phyloP scores from a whole-genome alignment of 2,329 filamentous ascomycete genomes.

The Fusarium scirpi region DNA sequence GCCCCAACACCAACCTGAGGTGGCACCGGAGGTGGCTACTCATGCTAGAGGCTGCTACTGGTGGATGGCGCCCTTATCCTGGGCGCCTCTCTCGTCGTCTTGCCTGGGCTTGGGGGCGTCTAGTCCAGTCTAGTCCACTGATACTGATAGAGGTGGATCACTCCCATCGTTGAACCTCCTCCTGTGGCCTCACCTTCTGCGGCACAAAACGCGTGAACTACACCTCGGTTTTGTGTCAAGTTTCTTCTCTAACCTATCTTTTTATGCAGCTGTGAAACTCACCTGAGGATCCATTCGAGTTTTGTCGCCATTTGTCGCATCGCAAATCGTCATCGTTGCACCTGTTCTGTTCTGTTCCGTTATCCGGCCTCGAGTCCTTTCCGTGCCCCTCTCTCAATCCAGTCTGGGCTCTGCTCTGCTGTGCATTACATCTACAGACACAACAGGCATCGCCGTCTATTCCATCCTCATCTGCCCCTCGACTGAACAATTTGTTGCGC shows the following conservation, averaged over 20 bases:
- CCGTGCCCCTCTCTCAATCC: conserved; percentile 23
- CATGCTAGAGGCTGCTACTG: conserved; percentile 22
- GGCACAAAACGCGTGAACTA: conserved; percentile 50
- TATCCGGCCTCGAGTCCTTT: conserved; percentile 23
- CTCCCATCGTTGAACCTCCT: conserved; percentile 45
- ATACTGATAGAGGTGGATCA: conserved; percentile 40
- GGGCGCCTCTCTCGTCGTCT: conserved; percentile 35
- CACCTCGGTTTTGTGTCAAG: conserved; percentile 47
- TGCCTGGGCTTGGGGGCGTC: conserved; percentile 25
- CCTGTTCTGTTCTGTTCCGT: conserved; percentile 35
- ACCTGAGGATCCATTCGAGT: conserved; percentile 35
- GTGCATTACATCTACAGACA: conserved; percentile 28
- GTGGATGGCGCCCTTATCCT: conserved; percentile 35
- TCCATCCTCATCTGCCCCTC: conserved; percentile 29
- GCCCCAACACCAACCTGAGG: conserved; percentile 29
- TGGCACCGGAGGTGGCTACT: conserved; percentile 37
- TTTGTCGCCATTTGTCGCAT: conserved; percentile 32
- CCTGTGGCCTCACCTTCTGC: conserved; percentile 50
- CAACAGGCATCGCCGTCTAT: conserved; percentile 15
- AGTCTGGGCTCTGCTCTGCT: conserved; percentile 6
- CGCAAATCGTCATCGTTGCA: conserved; percentile 34
- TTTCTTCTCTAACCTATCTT: conserved; percentile 44
- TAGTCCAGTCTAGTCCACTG: conserved; percentile 35
- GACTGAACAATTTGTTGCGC: conserved; percentile 25
- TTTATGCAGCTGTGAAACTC: conserved; percentile 48